Conservation (phyloP, 805 yeast species). For the Grigorovia transvaalensis region DNA sequence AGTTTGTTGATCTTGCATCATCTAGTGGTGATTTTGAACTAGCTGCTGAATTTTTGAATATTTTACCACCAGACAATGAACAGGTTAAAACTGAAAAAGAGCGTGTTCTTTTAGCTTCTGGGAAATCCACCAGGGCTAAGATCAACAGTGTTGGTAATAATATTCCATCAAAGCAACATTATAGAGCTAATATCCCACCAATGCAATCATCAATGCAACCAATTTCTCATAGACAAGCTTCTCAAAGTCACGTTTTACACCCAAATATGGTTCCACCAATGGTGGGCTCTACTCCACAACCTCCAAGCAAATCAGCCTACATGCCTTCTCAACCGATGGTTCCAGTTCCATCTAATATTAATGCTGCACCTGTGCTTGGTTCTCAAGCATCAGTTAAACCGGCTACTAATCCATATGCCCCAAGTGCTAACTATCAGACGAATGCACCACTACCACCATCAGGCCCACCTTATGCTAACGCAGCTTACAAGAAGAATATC, state of each 20-base stretch:
- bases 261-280: not conserved
- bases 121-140: conserved; percentile 17
- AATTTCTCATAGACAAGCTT: not conserved
- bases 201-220: not conserved
- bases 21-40: conserved; percentile 75
- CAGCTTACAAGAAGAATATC: not conserved
- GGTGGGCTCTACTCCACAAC: not conserved
- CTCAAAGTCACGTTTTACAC: not conserved
- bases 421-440: not conserved
- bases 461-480: not conserved
- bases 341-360: conserved; percentile 1
- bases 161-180: not conserved
- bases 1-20: conserved; percentile 71
- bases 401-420: conserved; percentile 10
- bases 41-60: conserved; percentile 57
- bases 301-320: conserved; percentile 1
- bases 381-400: conserved; percentile 4
- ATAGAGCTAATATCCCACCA: conserved; percentile 2
- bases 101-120: conserved; percentile 62
- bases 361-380: conserved; percentile 5
- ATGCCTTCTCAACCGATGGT: conserved; percentile 1
- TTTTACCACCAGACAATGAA: conserved; percentile 65
- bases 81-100: conserved; percentile 67
- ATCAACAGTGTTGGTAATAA: not conserved
- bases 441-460: not conserved